Evolutionary conservation across 257 asterid species (phyloP), one percentile per base, ranked within the genome.

Genomic region (Striga asiatica): DNA sequence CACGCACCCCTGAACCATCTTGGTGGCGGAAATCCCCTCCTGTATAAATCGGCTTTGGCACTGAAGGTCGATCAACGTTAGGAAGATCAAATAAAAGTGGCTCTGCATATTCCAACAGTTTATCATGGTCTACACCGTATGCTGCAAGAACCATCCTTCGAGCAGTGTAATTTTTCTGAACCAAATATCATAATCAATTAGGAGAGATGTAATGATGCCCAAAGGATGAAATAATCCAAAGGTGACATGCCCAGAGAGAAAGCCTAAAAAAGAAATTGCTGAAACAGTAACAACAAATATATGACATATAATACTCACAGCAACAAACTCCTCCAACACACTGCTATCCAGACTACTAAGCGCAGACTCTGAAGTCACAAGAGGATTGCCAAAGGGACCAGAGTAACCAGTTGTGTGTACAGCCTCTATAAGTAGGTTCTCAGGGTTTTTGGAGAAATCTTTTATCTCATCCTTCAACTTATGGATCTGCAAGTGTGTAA

Each of bases 1-100:
- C 42, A 71, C 88, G 21, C 61, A 88, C 97, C 94, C 93, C 95
- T 55, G 81, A 53, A 24, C 71, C 91, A 29, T 83, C 91, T 54
- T 80, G 95, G 49, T 65, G 71, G 9, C 97, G 92, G 56, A 67
- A 82, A 75, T 88, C 97, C 27, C 95, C 97, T 43, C 97, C 97
- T 47, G 68, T 80, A 61, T 88, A 88, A 35, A 74, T 53, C 64
- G 94, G 77, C 64, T 60, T 76, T 54, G 91, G 95, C 32, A 51
- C 82, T 11, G 65, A 59, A 8, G 66, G 72, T 27, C 52, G 61
- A 11, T 68, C 47, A 52, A 69, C 77, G 4, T 16, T 65, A 53
- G 85, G 91, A 53, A 88, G 69, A 70, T 84, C 97, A 57, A 81
- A 77, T 25, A 88, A 81, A 69, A 88, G 86, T 16, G 95, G 94